A percentile compares a stretch with the other conserved stretches of the same genome.
phyloP scores from a whole-genome alignment of 2,329 filamentous ascomycete genomes.

The Pezicula rhizophila region DNA sequence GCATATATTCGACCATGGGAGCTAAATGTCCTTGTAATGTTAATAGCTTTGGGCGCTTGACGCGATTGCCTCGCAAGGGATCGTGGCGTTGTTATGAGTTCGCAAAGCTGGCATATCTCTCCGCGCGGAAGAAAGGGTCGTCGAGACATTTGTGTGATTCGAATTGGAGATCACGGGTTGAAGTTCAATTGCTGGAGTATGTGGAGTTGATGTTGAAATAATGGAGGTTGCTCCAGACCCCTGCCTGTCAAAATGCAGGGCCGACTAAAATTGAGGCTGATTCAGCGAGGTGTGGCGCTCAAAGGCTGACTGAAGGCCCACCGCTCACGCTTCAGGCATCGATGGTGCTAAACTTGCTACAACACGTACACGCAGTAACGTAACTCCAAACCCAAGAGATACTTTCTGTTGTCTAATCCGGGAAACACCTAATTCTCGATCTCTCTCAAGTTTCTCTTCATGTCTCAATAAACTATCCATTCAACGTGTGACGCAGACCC shows the following conservation, averaged over 20 bases:
- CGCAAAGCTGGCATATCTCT: slow-evolving; percentile 40
- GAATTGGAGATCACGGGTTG: not conserved
- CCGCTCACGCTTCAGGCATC: no score
- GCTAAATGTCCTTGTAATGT: slow-evolving; percentile 14
- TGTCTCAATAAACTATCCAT: no score
- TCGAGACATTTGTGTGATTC: slow-evolving; percentile 34
- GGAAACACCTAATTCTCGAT: no score
- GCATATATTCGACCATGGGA: slow-evolving; percentile 10
- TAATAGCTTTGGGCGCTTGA: slow-evolving; percentile 10
- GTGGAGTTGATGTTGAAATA: slow-evolving; percentile 6
- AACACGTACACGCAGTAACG: not conserved
- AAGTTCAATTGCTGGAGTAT: slow-evolving; percentile 2
- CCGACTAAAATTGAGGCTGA: slow-evolving; percentile 10
- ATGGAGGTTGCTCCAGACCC: not conserved
- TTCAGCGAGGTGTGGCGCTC: slow-evolving; percentile 4
- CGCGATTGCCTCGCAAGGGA: slow-evolving; percentile 5
- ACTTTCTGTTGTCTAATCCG: no score
- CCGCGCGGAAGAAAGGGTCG: slow-evolving; percentile 23
- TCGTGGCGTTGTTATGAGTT: slow-evolving; percentile 25
- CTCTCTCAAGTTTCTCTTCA: no score
- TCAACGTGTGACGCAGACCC: no score
- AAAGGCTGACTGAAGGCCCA: slow-evolving; percentile 2
- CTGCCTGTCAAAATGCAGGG: not conserved
- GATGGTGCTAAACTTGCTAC: not conserved
- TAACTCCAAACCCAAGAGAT: no score